Evolutionary conservation across 805 yeast genomes (phyloP).

Genomic region (Grigorovia yakushimaensis): DNA sequence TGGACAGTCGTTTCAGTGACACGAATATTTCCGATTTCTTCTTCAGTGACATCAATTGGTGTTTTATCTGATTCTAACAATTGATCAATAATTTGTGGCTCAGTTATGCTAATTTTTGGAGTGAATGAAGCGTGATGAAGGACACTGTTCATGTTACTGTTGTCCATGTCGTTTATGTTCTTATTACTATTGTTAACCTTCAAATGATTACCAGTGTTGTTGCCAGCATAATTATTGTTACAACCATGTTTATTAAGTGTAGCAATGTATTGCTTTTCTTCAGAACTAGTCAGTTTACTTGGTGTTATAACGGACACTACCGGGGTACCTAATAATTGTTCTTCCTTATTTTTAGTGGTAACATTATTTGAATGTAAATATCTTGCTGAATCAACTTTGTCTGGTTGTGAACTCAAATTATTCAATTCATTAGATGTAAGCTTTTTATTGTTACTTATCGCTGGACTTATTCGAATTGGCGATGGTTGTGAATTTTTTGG

Average conservation of each 20-base stretch:
- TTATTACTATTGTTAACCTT: background rate
- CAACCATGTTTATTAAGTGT: background rate
- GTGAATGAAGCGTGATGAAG: background rate
- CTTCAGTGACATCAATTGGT: conserved; percentile 19
- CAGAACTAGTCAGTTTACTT: conserved; percentile 12
- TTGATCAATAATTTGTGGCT: background rate
- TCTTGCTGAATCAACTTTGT: conserved; percentile 27
- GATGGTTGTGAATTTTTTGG: conserved; percentile 27
- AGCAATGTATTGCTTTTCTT: conserved; percentile 9
- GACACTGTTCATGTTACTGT: background rate
- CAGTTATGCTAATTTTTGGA: background rate
- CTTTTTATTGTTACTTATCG: conserved; percentile 19
- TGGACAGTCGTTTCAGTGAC: background rate
- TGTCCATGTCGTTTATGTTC: background rate
- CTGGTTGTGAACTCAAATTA: conserved; percentile 28
- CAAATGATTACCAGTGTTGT: background rate
- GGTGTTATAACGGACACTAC: conserved; percentile 18
- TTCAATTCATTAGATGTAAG: conserved; percentile 17
- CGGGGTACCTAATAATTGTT: conserved; percentile 22
- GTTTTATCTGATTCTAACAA: background rate
- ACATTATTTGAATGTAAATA: background rate
- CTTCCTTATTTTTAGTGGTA: background rate
- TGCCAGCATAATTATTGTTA: background rate
- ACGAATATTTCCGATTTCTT: conserved; percentile 12
- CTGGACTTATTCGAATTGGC: conserved; percentile 27